These are phyloP conservation scores for Phaseolus lunatus DNA, from an alignment of 306 rosid species.

Conservation along the genomic window DNA sequence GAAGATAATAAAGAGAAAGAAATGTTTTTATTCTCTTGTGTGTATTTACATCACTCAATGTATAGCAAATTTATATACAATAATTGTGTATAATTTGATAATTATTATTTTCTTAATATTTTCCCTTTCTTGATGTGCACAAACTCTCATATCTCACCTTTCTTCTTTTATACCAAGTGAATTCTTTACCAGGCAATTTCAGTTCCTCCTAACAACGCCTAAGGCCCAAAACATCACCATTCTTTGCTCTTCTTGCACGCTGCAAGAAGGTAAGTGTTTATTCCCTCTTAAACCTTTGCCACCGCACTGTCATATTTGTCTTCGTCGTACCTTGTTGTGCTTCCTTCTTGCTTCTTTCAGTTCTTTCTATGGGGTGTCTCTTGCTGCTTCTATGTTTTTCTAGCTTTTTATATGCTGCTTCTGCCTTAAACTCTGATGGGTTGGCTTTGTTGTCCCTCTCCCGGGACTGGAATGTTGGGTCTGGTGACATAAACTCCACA, in stretches of 20 bases:
- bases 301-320: not conserved
- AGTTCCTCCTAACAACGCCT: not conserved
- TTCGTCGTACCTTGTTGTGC: not conserved
- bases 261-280: constrained; percentile 23
- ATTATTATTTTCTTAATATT: no score
- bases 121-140: not conserved
- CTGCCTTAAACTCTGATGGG: constrained; percentile 70
- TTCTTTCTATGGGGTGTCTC: constrained; percentile 36
- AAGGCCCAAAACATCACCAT: not conserved
- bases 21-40: no score
- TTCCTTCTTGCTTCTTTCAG: not conserved
- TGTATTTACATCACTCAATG: no score
- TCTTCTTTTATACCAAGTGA: not conserved
- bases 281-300: not conserved
- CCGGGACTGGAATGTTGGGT: constrained; percentile 56
- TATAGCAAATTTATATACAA: no score
- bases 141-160: not conserved
- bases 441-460: constrained; percentile 58
- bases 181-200: not conserved
- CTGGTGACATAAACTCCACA: constrained; percentile 53
- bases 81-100: no score
- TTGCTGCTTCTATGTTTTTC: constrained; percentile 47
- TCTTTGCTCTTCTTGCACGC: constrained; percentile 23
- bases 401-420: constrained; percentile 40
- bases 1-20: no score